Conservation (phyloP, 192 early-diverging fungal species). For the Podila horticola region DNA sequence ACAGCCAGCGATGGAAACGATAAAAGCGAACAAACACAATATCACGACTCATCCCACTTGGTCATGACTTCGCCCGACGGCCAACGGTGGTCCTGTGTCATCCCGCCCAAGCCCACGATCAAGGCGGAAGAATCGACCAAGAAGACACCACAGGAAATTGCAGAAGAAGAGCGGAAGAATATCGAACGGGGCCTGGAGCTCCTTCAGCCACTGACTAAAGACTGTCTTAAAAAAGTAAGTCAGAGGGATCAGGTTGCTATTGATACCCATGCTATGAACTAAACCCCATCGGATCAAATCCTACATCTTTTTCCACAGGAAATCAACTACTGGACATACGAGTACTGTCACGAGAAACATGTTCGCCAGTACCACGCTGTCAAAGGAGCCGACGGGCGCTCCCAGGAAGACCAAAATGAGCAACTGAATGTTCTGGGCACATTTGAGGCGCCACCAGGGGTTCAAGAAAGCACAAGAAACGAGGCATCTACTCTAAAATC, state of each 20-base stretch:
- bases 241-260: neutral
- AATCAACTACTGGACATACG: slow-evolving; percentile 81
- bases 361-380: slow-evolving; percentile 47
- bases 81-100: slow-evolving; percentile 62
- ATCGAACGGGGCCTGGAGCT: slow-evolving; percentile 69
- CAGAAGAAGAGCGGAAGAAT: slow-evolving; percentile 42
- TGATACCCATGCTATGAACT: too few relatives aligned
- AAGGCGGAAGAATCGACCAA: slow-evolving; percentile 14
- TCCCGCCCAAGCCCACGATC: slow-evolving; percentile 54
- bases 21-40: neutral
- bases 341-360: slow-evolving; percentile 78
- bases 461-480: slow-evolving; percentile 7
- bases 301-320: slow-evolving; percentile 5
- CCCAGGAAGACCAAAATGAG: slow-evolving; percentile 30
- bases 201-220: slow-evolving; percentile 54
- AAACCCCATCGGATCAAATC: slow-evolving; percentile 1
- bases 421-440: slow-evolving; percentile 24
- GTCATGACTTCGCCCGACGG: slow-evolving; percentile 55
- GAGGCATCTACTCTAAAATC: slow-evolving; percentile 16
- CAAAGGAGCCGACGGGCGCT: slow-evolving; percentile 48
- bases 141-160: slow-evolving; percentile 36
- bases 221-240: slow-evolving; percentile 62
- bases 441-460: slow-evolving; percentile 37
- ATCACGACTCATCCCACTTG: slow-evolving; percentile 16
- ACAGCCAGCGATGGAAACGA: neutral